Evolutionary conservation across 768 basidiomycete species (phyloP).

Genomic region (Amanita fuliginea): DNA sequence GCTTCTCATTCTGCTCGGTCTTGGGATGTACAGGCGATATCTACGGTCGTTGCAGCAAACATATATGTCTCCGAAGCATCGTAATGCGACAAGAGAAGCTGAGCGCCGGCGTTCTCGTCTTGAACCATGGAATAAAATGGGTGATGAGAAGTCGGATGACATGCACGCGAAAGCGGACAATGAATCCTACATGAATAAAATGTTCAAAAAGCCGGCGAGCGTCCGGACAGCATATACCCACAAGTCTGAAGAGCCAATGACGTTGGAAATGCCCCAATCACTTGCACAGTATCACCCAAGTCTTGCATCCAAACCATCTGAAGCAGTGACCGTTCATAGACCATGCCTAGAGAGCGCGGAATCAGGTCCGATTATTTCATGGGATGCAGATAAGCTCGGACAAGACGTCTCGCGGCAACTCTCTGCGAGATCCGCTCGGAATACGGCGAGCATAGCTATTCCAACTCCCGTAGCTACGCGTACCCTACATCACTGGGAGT

Average conservation of each 20-base stretch:
- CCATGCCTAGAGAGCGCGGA: constrained; percentile 35
- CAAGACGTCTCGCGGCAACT: not conserved
- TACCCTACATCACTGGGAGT: constrained; percentile 54
- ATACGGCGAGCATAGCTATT: constrained; percentile 45
- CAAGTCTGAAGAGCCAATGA: constrained; percentile 30
- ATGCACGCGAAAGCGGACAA: constrained; percentile 32
- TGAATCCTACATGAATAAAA: constrained; percentile 46
- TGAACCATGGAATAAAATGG: constrained; percentile 49
- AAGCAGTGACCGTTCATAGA: constrained; percentile 11
- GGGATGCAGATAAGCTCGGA: constrained; percentile 20
- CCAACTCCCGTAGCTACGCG: constrained; percentile 48
- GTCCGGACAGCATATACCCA: constrained; percentile 40
- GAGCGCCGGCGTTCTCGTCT: constrained; percentile 33
- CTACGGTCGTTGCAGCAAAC: constrained; percentile 26
- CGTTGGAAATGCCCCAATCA: constrained; percentile 30
- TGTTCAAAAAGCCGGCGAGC: constrained; percentile 59
- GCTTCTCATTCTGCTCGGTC: constrained; percentile 36
- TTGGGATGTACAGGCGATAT: constrained; percentile 47
- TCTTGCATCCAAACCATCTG: constrained; percentile 20
- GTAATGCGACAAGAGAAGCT: constrained; percentile 28
- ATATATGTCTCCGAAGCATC: constrained; percentile 19
- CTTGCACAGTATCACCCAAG: constrained; percentile 51
- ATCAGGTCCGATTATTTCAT: constrained; percentile 32
- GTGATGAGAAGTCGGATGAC: constrained; percentile 40
- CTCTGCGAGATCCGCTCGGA: constrained; percentile 14